Conservation (phyloP, 2,329 filamentous ascomycete genomes). For the Colletotrichum scovillei region DNA sequence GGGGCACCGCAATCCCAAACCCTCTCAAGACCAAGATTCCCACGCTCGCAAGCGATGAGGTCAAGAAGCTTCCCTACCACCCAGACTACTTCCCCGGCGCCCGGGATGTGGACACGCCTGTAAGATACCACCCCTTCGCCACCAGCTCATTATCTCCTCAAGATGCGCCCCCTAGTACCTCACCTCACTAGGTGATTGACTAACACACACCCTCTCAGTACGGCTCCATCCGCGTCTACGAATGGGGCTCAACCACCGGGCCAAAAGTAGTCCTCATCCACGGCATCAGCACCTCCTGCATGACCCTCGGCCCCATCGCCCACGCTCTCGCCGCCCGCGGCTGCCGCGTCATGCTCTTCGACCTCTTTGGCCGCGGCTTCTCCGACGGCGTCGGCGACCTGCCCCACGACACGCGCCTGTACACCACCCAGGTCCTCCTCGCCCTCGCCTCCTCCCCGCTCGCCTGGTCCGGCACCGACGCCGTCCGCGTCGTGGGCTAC, state of each 20-base stretch:
- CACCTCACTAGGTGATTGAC: neutral
- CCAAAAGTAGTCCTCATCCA: constrained; percentile 81
- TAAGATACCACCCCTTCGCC: constrained; percentile 44
- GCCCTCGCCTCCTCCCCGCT: constrained; percentile 79
- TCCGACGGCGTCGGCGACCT: constrained; percentile 73
- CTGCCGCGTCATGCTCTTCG: constrained; percentile 84
- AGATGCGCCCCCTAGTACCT: too few species aligned
- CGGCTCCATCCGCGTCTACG: constrained; percentile 81
- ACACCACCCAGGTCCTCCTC: constrained; percentile 77
- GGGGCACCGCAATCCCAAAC: constrained; percentile 53
- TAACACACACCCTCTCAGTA: constrained; percentile 56
- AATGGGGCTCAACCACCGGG: constrained; percentile 81
- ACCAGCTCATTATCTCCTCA: neutral
- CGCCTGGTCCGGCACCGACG: constrained; percentile 69
- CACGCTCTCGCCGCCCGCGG: constrained; percentile 74
- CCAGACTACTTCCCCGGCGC: constrained; percentile 77
- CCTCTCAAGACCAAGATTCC: constrained; percentile 56
- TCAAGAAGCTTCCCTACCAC: constrained; percentile 64
- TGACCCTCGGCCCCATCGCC: constrained; percentile 76
- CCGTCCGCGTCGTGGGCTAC: constrained; percentile 80
- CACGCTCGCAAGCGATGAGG: constrained; percentile 48
- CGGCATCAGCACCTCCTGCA: constrained; percentile 85
- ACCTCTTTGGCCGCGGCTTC: constrained; percentile 77
- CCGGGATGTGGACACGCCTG: constrained; percentile 77
- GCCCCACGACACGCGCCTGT: constrained; percentile 79